A percentile compares a stretch with the other conserved stretches of the same genome.
phyloP scores from a whole-genome alignment of 768 basidiomycete species.

The Gloeophyllum trabeum region DNA sequence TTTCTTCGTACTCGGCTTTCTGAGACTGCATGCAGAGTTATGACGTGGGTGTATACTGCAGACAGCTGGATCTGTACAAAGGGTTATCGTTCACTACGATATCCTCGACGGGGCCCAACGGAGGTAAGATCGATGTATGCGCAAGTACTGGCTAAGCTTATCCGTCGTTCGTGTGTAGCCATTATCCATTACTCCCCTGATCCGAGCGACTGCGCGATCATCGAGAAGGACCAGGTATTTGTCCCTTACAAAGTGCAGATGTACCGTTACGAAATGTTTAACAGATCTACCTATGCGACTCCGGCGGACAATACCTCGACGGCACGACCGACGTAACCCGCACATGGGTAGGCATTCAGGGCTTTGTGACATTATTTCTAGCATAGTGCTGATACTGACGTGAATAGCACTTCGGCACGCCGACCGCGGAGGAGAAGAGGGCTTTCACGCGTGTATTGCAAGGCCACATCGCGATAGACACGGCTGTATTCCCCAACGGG shows the following conservation, averaged over 20 bases:
- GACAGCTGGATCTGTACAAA: no score
- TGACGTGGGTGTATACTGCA: slow-evolving; percentile 56
- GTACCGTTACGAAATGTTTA: neutral
- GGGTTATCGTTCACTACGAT: slow-evolving; percentile 91
- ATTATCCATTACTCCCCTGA: slow-evolving; percentile 92
- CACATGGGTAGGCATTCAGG: slow-evolving; percentile 54
- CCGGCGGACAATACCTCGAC: slow-evolving; percentile 85
- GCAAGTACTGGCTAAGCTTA: neutral
- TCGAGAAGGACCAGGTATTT: slow-evolving; percentile 62
- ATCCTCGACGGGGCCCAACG: slow-evolving; percentile 87
- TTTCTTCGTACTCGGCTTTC: neutral
- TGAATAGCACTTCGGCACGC: slow-evolving; percentile 75
- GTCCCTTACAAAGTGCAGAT: neutral
- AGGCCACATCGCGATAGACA: slow-evolving; percentile 86
- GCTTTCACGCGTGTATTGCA: slow-evolving; percentile 89
- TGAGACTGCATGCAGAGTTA: neutral
- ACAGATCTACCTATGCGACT: slow-evolving; percentile 73
- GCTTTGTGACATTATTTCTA: neutral
- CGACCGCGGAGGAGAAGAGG: slow-evolving; percentile 71
- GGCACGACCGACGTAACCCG: slow-evolving; percentile 95
- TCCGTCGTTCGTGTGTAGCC: slow-evolving; percentile 27
- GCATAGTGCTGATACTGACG: neutral
- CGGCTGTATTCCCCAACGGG: slow-evolving; percentile 69
- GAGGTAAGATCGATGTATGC: slow-evolving; percentile 33
- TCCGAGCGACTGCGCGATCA: slow-evolving; percentile 55